These are phyloP conservation scores for Lentinula detonsa DNA, from an alignment of 768 basidiomycete species.

Conservation along the genomic window DNA sequence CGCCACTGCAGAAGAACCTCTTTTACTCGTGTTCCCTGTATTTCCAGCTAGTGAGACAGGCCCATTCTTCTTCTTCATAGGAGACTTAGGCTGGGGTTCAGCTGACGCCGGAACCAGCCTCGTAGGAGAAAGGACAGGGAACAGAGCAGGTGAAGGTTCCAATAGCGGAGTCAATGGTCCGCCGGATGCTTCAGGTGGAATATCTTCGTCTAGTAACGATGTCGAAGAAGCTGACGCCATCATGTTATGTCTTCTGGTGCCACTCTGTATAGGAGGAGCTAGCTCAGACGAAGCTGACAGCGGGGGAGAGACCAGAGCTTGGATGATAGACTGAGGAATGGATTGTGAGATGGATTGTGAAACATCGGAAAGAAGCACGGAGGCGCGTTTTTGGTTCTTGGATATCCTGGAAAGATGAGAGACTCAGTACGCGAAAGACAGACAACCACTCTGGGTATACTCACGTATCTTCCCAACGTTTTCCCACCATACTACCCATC, in stretches of 20 bases:
- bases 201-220: constrained; percentile 8
- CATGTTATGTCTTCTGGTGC: constrained; percentile 8
- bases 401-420: constrained; percentile 43
- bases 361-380: constrained; percentile 58
- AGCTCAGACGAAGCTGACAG: constrained; percentile 20
- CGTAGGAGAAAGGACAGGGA: constrained; percentile 1
- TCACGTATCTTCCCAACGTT: constrained; percentile 57
- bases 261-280: constrained; percentile 11
- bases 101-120: not conserved
- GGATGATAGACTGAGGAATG: constrained; percentile 30
- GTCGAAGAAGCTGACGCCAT: constrained; percentile 13
- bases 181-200: not conserved
- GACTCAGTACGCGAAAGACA: not conserved
- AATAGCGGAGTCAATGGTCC: not conserved
- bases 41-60: not conserved
- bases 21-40: not conserved
- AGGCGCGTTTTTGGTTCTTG: constrained; percentile 65
- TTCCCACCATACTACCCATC: constrained; percentile 51
- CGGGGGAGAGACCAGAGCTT: constrained; percentile 36
- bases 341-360: constrained; percentile 27
- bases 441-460: constrained; percentile 17
- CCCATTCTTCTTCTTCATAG: not conserved
- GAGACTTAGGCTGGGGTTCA: constrained; percentile 4
- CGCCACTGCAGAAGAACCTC: not conserved
- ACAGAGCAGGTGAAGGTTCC: not conserved